Evolutionary conservation across 441 rosid species (phyloP).

Genomic region (Gossypium schwendimanii): DNA sequence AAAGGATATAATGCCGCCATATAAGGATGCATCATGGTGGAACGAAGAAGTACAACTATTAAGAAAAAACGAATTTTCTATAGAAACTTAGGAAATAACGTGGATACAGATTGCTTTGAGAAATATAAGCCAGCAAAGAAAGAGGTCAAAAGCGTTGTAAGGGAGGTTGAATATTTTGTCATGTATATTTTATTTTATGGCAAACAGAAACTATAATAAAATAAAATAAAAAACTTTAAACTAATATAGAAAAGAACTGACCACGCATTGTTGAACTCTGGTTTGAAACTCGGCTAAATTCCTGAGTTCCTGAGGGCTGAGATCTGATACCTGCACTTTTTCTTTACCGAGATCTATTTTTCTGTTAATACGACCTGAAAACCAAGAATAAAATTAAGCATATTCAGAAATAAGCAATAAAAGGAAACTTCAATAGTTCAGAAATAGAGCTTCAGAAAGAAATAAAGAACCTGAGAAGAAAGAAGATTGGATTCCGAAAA

Average conservation of each 20-base stretch:
- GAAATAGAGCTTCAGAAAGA: neutral
- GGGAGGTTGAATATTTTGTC: neutral
- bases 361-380: conserved; percentile 21
- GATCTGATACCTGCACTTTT: conserved; percentile 32
- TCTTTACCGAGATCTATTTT: conserved; percentile 31
- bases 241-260: conserved; percentile 20
- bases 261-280: conserved; percentile 64
- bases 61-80: neutral
- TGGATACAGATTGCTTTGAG: neutral
- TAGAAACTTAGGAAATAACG: neutral
- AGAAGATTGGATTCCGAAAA: conserved; percentile 62
- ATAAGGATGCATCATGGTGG: neutral
- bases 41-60: neutral
- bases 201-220: neutral
- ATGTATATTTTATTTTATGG: too few species aligned
- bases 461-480: conserved; percentile 50
- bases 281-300: conserved; percentile 49
- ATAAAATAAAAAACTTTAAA: neutral
- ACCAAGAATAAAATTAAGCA: neutral
- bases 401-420: neutral
- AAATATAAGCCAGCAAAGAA: neutral
- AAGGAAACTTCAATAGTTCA: neutral
- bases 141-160: neutral
- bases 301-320: conserved; percentile 27
- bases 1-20: neutral